Evolutionary conservation across 257 asterid genomes (phyloP), one percentile per base, ranked within the genome.

Genomic region (Paraleonurus japonicus): DNA sequence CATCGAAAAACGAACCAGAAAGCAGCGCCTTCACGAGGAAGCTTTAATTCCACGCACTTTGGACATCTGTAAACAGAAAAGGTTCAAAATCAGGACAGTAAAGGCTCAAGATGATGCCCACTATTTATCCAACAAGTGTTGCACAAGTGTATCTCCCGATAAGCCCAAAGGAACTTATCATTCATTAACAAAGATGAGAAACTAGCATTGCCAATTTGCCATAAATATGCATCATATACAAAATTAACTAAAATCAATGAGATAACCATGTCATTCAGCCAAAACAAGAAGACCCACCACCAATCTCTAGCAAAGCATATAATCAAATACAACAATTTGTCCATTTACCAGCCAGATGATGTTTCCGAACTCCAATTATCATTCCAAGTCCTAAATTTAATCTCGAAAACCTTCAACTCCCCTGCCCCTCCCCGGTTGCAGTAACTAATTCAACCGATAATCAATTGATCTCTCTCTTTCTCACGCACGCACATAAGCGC

Each of bases 11-110:
- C 96, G 33, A 84, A 95, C 98, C 99, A 95, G 96, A 95, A 95
- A 68, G 99, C 88, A 78, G 99, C 96, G 51, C 80, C 90, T 77
- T 89, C 96, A 17, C 97, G 98, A 12, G 99, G 92, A 81, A 95
- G 99, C 92, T 89, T 95, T 63, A 92, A 69, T 66, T 92, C 89
- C 1, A 87, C 93, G 43, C 99, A 95, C 80, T 95, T 95, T 3
- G 99, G 99, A 75, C 99, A 92, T 89, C 99, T 95, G 76, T 20
- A 69, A 66, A 27, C 28, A 71, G 54, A 1, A 71, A 61, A 26
- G 53, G 51, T 63, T 41, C 73, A 48, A 13, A 33, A 59, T 19
- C 70, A 23, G 70, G 20, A 27, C 27, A 4, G 68, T 1, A 16
- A 16, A n/a, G 22, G 33, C 50, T 47, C 62, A 8, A 65, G 50